Evolutionary conservation across 306 rosid genomes (phyloP), one percentile per base, ranked within the genome.

Genomic region (Citrullus mucosospermus): DNA sequence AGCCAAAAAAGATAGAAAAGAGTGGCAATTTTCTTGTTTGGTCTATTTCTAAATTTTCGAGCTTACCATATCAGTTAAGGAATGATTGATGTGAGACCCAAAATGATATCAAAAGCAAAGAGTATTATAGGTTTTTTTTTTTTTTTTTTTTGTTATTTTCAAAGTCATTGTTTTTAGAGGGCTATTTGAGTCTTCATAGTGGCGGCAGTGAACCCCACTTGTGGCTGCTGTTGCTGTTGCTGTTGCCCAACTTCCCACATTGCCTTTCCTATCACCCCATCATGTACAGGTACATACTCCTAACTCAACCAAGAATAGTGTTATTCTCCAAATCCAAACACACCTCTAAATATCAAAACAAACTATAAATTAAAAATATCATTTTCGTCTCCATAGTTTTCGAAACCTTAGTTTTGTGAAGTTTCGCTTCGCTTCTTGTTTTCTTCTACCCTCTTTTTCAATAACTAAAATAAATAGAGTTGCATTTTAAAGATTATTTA

Each of bases 281-380:
- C 87, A 80, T 86, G 92, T 41, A 78, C 88, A 41, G 92, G 92
- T 72, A 85, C 88, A 78, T 88, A 88, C 78, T 85, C 92, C 92
- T 88, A 75, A 44, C 69, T 53, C 75, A 55, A 57, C 53, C 46
- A 67, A 22, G 65, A 66, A 28, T 22, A 78, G 15, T 22, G 41
- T 59, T 22, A 74, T 46, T 79, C 79, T 78, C 55, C 79, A 30
- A 70, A 79, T 34, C 65, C 79, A 51, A 79, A 41, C 80, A 82
- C 0, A 0, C 28, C 28, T 25, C 28, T 25, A 25, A 25, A 25
- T 25, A 25, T 25, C 28, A 25, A 25, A 25, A 25, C 28, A 25
- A 25, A 25, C 1, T 22, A 22, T 22, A 22, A 43, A 2, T 43
- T 25, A 25, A 25, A 25, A 25, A 0, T 25, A 44, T 44, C 50